Conservation (phyloP, 345 rosid genomes). For the Rhizophora mangle region DNA sequence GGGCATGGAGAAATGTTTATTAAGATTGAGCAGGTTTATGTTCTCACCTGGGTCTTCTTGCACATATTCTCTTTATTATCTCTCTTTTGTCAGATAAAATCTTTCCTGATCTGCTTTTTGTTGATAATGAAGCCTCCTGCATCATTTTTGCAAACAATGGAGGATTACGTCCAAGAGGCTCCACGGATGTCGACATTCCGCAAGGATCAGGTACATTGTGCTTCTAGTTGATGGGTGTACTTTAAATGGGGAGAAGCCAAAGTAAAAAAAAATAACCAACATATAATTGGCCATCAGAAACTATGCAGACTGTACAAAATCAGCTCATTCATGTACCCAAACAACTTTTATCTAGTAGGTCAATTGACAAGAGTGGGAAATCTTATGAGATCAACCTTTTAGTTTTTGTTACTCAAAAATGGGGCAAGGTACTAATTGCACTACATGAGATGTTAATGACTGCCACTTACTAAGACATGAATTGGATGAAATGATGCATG, state of each 20-base stretch:
- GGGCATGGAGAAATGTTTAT: slow-evolving; percentile 80
- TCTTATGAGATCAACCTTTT: background rate
- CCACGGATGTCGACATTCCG: slow-evolving; percentile 52
- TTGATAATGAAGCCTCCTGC: slow-evolving; percentile 63
- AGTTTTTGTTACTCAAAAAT: background rate
- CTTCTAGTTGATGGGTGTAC: background rate
- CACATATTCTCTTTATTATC: slow-evolving; percentile 5
- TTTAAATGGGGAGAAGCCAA: background rate
- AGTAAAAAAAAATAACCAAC: background rate
- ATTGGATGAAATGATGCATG: background rate
- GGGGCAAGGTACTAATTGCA: background rate
- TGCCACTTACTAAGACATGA: background rate
- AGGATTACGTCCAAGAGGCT: slow-evolving; percentile 89
- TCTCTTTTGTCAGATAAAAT: background rate
- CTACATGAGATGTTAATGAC: background rate
- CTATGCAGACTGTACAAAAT: background rate
- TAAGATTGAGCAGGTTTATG: slow-evolving; percentile 88
- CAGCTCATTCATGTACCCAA: background rate
- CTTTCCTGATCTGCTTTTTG: slow-evolving; percentile 5
- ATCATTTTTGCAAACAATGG: slow-evolving; percentile 97
- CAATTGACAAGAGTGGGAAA: background rate
- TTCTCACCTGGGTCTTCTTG: slow-evolving; percentile 14
- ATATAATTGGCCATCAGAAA: background rate
- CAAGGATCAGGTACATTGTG: slow-evolving; percentile 66
- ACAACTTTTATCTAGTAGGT: background rate